Evolutionary conservation across 495 filamentous ascomycete species (phyloP).

Genomic region (Jackrogersella minutella): DNA sequence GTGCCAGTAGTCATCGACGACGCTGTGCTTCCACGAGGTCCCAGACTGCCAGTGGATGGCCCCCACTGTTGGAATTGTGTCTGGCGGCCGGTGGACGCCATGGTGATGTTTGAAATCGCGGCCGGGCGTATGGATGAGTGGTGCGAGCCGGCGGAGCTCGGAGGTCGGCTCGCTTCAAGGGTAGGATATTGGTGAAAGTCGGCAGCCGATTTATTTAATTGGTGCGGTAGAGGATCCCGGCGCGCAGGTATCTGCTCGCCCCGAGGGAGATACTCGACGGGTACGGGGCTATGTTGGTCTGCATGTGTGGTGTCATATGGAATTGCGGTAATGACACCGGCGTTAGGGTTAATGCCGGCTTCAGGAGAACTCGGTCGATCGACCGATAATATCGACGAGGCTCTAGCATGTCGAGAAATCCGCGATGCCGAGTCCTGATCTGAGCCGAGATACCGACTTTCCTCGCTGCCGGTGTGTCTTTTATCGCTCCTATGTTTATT

Average conservation of each 20-base stretch:
- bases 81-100: slow-evolving; percentile 74
- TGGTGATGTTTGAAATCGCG: slow-evolving; percentile 71
- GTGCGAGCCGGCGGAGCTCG: slow-evolving; percentile 62
- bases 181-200: slow-evolving; percentile 93
- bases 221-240: slow-evolving; percentile 79
- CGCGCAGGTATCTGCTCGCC: slow-evolving; percentile 68
- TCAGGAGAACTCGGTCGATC: slow-evolving; percentile 66
- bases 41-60: slow-evolving; percentile 32
- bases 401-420: slow-evolving; percentile 81
- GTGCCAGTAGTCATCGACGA: slow-evolving; percentile 59
- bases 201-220: slow-evolving; percentile 75
- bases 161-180: slow-evolving; percentile 64
- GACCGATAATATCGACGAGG: slow-evolving; percentile 77
- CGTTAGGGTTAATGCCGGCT: slow-evolving; percentile 68
- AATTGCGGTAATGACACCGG: slow-evolving; percentile 90
- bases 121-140: slow-evolving; percentile 74
- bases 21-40: slow-evolving; percentile 60
- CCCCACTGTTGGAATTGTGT: slow-evolving; percentile 79
- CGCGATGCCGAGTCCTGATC: slow-evolving; percentile 67
- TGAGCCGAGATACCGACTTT: slow-evolving; percentile 58
- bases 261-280: slow-evolving; percentile 78
- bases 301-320: slow-evolving; percentile 80
- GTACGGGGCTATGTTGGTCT: slow-evolving; percentile 73
- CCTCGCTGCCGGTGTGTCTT: slow-evolving; percentile 60
- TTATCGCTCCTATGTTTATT: slow-evolving; percentile 79